These are phyloP conservation scores for Diutina neorugosa DNA, from an alignment of 1,139 yeast species.

Conservation along the genomic window DNA sequence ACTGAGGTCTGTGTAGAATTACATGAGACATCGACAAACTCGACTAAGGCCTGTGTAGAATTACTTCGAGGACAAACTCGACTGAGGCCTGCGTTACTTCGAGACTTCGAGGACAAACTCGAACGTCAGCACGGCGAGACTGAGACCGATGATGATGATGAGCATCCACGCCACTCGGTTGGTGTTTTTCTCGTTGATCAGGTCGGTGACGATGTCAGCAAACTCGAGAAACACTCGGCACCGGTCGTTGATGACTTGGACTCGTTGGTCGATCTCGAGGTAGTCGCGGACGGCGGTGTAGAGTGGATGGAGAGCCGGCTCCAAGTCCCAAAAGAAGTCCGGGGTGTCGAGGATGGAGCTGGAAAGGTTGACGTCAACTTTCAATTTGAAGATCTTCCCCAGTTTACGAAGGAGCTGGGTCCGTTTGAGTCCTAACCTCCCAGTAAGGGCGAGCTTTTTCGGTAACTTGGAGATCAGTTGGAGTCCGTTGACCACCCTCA, in stretches of 20 bases:
- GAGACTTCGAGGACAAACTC: conserved; percentile 24
- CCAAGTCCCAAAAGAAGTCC: conserved; percentile 91
- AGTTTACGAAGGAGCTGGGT: conserved; percentile 77
- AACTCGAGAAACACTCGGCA: conserved; percentile 90
- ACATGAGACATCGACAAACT: too few species aligned
- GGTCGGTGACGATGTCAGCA: conserved; percentile 85
- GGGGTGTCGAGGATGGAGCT: conserved; percentile 92
- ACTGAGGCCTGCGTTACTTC: too few species aligned
- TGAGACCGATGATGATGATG: conserved; percentile 67
- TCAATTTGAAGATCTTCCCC: conserved; percentile 75
- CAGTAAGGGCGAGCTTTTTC: conserved; percentile 79
- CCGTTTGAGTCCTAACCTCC: conserved; percentile 66
- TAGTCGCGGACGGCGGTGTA: conserved; percentile 86
- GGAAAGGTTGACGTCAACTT: conserved; percentile 88
- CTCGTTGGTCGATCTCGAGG: conserved; percentile 87
- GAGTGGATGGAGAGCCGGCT: conserved; percentile 88
- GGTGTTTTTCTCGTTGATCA: conserved; percentile 87
- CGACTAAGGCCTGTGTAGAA: too few species aligned
- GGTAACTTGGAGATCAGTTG: conserved; percentile 83
- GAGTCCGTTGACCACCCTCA: conserved; percentile 75
- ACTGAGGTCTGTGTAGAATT: too few species aligned
- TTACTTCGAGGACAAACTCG: too few species aligned
- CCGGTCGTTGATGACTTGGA: conserved; percentile 82
- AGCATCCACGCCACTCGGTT: conserved; percentile 87
- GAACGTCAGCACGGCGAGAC: conserved; percentile 52